Base-by-base conservation (phyloP, 1,284 basidiomycete species). In the Cutaneotrichosporon daszewskae region DNA sequence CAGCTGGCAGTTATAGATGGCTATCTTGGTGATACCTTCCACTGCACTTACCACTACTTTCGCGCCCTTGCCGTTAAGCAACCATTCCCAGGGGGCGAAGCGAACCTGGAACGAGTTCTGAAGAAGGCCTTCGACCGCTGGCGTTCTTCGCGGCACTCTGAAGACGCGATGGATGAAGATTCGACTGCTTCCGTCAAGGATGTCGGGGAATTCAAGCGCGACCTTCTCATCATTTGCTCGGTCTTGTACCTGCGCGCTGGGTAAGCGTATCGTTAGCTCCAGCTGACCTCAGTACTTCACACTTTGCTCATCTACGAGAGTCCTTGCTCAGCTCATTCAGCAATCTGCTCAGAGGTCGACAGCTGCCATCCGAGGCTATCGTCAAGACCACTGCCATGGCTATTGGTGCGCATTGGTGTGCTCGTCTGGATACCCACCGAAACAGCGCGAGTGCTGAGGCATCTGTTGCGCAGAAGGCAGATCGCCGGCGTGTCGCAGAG, bases 1-100 rank as follows among this genome's bases (percentile, higher is more conserved):
- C 92, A 97, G 70, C 80, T 98, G 22, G 94, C 92, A 1, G 91
- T 97, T 37, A 78, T 98, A 22, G 81, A 89, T 2, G 82, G 83
- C 18, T 92, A 92, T 67, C 76, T 84, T 57, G 77, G 78, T 51
- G 89, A 96, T 68, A 76, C 78, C n/a, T 89, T 95, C 56, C 74
- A 75, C 22, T 83, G 87, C 23, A 74, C 87, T 13, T 80, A 87
- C 54, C 83, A 92, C 65, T 94, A 96, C 70, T 92, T 92, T 62
- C 83, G 90, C 28, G 88, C 94, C 0, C 74, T 97, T 6, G 94
- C 89, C 58, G 86, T 91, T 35, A 78, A 79, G 23, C 78, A 81
- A 44, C 87, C 90, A 0, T 97, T 92, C 70, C 83, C 87, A 26
- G 85, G 87, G 1, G 90, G 90, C 2, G 78, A 81, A 5, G 83